Conservation (phyloP, 1,284 basidiomycete genomes). For the Microstroma glucosiphilum region DNA sequence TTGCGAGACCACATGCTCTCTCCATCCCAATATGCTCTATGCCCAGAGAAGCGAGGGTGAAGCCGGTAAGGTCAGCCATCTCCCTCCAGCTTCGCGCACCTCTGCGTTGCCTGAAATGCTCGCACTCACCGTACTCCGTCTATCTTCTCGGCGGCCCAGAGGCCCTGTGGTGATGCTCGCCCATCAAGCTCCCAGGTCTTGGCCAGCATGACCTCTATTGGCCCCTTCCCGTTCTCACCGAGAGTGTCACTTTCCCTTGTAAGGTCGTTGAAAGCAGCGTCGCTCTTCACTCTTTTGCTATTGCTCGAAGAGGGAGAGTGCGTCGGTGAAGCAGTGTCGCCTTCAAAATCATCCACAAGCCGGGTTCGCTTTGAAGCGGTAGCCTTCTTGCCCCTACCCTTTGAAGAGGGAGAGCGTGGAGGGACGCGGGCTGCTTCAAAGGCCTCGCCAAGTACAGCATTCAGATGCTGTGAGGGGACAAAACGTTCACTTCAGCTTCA, state of each 20-base stretch:
- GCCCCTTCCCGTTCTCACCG: not conserved
- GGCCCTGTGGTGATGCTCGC: not conserved
- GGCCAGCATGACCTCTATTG: not conserved
- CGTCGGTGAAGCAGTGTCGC: not conserved
- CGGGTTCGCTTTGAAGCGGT: not conserved
- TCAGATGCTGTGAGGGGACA: not conserved
- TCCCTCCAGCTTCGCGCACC: not conserved
- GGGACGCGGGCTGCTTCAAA: not conserved
- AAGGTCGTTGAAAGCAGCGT: too few species aligned
- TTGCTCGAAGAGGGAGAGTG: not conserved
- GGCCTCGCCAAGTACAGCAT: not conserved
- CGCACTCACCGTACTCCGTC: not conserved
- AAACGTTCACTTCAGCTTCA: not conserved
- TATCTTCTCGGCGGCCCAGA: constrained; percentile 6
- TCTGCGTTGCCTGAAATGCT: not conserved
- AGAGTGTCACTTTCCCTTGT: not conserved
- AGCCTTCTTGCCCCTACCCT: not conserved
- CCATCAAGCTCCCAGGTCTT: not conserved
- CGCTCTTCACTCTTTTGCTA: not conserved
- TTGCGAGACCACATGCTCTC: not conserved
- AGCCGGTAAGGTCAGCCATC: not conserved
- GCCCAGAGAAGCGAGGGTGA: not conserved
- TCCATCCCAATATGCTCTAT: not conserved
- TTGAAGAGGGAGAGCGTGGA: not conserved
- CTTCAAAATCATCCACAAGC: not conserved